Base-by-base conservation (phyloP, 495 filamentous ascomycete species). In the Corynascus novoguineensis region DNA sequence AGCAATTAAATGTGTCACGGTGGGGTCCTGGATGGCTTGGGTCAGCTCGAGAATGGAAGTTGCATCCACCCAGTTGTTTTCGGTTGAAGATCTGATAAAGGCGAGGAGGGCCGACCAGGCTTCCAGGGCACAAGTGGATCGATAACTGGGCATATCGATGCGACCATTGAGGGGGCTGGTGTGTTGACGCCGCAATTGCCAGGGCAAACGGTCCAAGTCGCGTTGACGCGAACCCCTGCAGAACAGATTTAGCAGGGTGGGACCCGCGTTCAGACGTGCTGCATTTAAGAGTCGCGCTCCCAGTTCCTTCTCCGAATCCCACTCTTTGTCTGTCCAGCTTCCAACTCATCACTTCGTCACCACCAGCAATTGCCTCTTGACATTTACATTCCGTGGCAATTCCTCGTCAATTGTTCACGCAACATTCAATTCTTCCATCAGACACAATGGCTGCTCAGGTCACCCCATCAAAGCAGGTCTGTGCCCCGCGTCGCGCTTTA, bases 381-480 rank as follows among this genome's bases (percentile, higher is more conserved):
- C 31, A 28, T 35, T 48, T 53, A 25, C 22, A n/a, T 45, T 29
- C 35, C 21, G 35, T 32, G 55, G 49, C 56, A 32, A 46, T 28
- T 22, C 15, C 11, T 37, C 7, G 41, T 54, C 46, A 61, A 37
- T 45, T 27, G 10, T 44, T 25, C 24, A 5, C 17, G 21, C 32
- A 17, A 42, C 54, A 40, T 24, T 42, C 37, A 31, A 48, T 53
- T 46, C 53, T 49, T 50, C 45, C 17, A 29, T 56, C 63, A 69
- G 41, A 61, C 63, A 65, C 73, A 70, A 88, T 90, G 88, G 76
- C 87, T 64, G 76, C 82, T 51, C 76, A 88, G 65, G 68, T 89
- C 68, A 93, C 89, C 61, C 89, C 90, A 51, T 93, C 90, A 59
- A 93, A 95, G 83, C 86, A 88, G 83, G 89, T 92, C 42, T 44